Base-by-base conservation (phyloP, 345 rosid genomes). In the Xanthoceras sorbifolium region DNA sequence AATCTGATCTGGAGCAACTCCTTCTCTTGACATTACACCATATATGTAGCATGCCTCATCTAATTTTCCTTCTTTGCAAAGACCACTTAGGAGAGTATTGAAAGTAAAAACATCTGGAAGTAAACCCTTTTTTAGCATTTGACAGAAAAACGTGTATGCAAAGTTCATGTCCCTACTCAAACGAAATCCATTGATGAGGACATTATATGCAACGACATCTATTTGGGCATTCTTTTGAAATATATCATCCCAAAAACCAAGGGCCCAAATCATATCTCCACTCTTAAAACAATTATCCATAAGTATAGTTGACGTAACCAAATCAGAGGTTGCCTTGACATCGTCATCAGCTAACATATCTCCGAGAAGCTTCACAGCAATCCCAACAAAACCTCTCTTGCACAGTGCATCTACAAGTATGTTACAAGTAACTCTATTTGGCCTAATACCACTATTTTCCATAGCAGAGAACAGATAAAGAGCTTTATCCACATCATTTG, bases 231-330 rank as follows among this genome's bases (percentile, higher is more conserved):
- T 80, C 29, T 76, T 79, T 73, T 59, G 65, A 22, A 75, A 69
- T 78, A 90, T 80, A 76, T 81, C 79, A 66, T 87, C 79, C 97
- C 94, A 87, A 26, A 84, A 22, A 48, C 52, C 72, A 75, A 86
- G 73, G 57, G 93, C 97, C 48, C 84, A 80, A 79, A 54, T 77
- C 64, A 79, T 82, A 64, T 85, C 79, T 48, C 91, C 91, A 64
- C 80, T 88, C 90, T 87, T 91, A 74, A 90, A 87, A 85, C 52
- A 89, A 69, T 84, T 80, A 89, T 90, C 91, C 92, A 93, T 90
- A 69, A 90, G 83, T 77, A 89, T 91, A 72, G 97, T 91, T 64
- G 81, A 88, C 23, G 87, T 85, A 65, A 90, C 72, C 77, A 86
- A 64, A 77, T 88, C 84, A 50, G 83, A 80, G 8, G 81, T 76